Percentiles rank a stretch among this genome's conserved stretches.
phyloP scores from a whole-genome alignment of 345 rosid species.

The Noccaea bulbosa region DNA sequence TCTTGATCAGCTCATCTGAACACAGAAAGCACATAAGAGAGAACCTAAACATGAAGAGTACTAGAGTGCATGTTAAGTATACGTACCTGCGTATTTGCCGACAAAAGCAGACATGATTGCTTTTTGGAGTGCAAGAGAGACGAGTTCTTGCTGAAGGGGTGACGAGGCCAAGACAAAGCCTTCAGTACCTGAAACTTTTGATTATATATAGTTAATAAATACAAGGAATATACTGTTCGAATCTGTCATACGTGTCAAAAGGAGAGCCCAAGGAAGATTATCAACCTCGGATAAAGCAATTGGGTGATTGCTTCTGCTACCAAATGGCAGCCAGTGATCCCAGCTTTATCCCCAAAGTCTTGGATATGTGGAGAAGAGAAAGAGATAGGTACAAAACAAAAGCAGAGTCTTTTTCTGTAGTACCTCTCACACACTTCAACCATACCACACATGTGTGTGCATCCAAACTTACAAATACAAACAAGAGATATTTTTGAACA shows the following conservation, averaged over 20 bases:
- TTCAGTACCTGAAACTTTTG: slow-evolving; percentile 37
- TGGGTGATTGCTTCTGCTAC: slow-evolving; percentile 57
- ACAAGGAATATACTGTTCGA: slow-evolving; percentile 54
- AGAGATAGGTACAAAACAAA: slow-evolving; percentile 43
- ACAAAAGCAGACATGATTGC: slow-evolving; percentile 83
- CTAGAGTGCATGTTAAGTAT: slow-evolving; percentile 10
- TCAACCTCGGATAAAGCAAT: slow-evolving; percentile 68
- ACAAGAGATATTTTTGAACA: slow-evolving; percentile 33
- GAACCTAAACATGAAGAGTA: slow-evolving; percentile 13
- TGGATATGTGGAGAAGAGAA: slow-evolving; percentile 48
- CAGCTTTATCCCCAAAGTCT: slow-evolving; percentile 43
- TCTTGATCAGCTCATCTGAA: slow-evolving; percentile 88
- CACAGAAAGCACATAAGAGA: slow-evolving; percentile 28
- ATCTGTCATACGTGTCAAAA: slow-evolving; percentile 55
- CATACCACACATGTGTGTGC: slow-evolving; percentile 24
- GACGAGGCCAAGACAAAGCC: slow-evolving; percentile 50
- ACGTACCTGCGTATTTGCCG: slow-evolving; percentile 85
- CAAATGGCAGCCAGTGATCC: slow-evolving; percentile 48
- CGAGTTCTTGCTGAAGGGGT: slow-evolving; percentile 29
- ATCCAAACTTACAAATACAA: slow-evolving; percentile 28
- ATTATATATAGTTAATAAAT: slow-evolving; percentile 47
- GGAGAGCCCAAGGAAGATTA: slow-evolving; percentile 57
- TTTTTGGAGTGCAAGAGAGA: slow-evolving; percentile 34
- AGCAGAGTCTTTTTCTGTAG: slow-evolving; percentile 23
- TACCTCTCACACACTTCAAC: slow-evolving; percentile 37